Evolutionary conservation across 768 basidiomycete species (phyloP).

Genomic region (Naganishia antarctica): DNA sequence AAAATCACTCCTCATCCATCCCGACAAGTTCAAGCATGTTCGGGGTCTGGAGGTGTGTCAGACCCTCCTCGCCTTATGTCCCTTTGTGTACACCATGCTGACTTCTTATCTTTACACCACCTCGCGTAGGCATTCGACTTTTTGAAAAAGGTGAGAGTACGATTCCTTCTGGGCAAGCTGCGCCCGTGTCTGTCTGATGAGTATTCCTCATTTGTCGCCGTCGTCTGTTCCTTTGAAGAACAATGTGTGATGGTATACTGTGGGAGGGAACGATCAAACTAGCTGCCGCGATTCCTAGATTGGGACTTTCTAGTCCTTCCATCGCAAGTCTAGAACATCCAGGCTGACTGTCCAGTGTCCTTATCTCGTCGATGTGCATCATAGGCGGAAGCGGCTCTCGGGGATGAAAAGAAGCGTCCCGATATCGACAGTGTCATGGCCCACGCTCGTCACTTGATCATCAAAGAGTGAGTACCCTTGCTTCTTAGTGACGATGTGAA

Average conservation of each 20-base stretch:
- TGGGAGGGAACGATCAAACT: too few species aligned
- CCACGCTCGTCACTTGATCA: conserved; percentile 41
- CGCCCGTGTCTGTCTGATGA: conserved; percentile 22
- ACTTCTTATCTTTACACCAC: background rate
- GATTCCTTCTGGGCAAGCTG: background rate
- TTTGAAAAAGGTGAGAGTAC: conserved; percentile 46
- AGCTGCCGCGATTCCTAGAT: too few species aligned
- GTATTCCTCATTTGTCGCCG: conserved; percentile 7
- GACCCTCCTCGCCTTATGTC: background rate
- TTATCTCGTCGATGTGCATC: background rate
- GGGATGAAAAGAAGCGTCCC: conserved; percentile 37
- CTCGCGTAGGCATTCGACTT: conserved; percentile 46
- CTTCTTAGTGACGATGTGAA: background rate
- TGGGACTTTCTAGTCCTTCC: background rate
- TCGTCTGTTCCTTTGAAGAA: too few species aligned
- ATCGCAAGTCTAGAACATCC: conserved; percentile 7
- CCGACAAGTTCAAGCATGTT: conserved; percentile 85
- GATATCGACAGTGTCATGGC: conserved; percentile 49
- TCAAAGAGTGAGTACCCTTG: conserved; percentile 39
- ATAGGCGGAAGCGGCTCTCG: conserved; percentile 45
- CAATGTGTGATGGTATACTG: too few species aligned
- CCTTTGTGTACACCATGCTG: background rate
- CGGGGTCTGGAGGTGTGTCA: conserved; percentile 42
- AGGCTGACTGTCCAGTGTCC: background rate
- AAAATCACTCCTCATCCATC: conserved; percentile 71